A percentile compares a stretch with the other conserved stretches of the same genome.
Conservation (phyloP, 192 early-diverging fungal genomes). For the Coemansia sp. region DNA sequence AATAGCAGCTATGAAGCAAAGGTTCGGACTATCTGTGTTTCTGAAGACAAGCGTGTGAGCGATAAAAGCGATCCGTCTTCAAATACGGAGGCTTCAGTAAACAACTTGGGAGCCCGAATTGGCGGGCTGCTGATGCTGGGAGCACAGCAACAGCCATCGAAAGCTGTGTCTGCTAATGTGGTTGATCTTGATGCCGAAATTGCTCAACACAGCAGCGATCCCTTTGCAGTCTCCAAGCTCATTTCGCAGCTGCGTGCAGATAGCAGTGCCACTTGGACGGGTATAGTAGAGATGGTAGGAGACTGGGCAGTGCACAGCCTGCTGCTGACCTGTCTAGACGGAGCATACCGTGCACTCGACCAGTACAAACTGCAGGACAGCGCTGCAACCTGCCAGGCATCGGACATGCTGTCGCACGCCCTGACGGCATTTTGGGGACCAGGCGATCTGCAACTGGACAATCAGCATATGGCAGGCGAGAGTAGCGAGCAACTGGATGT, state of each 20-base stretch:
- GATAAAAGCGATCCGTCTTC: too few species aligned
- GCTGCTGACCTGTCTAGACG: conserved; percentile 12
- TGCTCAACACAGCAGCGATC: too few species aligned
- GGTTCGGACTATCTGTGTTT: too few species aligned
- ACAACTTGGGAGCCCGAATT: conserved; percentile 37
- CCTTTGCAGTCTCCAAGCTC: not conserved
- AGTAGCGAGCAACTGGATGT: not conserved
- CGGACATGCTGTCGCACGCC: too few species aligned
- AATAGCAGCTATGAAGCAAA: not conserved
- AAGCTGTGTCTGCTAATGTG: too few species aligned
- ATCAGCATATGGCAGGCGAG: too few species aligned
- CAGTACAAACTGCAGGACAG: too few species aligned
- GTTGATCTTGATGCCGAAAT: too few species aligned
- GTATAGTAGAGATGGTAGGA: conserved; percentile 25
- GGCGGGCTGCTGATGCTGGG: conserved; percentile 39
- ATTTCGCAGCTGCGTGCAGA: conserved; percentile 5
- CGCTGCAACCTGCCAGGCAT: too few species aligned
- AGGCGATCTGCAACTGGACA: too few species aligned
- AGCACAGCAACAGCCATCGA: not conserved
- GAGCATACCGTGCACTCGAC: not conserved
- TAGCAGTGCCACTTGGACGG: conserved; percentile 19
- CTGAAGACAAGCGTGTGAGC: too few species aligned
- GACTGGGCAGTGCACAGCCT: conserved; percentile 38
- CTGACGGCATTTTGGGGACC: too few species aligned
- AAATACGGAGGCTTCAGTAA: not conserved